Base-by-base conservation (phyloP, 2,329 filamentous ascomycete genomes). In the Colletotrichum cordylinicola region DNA sequence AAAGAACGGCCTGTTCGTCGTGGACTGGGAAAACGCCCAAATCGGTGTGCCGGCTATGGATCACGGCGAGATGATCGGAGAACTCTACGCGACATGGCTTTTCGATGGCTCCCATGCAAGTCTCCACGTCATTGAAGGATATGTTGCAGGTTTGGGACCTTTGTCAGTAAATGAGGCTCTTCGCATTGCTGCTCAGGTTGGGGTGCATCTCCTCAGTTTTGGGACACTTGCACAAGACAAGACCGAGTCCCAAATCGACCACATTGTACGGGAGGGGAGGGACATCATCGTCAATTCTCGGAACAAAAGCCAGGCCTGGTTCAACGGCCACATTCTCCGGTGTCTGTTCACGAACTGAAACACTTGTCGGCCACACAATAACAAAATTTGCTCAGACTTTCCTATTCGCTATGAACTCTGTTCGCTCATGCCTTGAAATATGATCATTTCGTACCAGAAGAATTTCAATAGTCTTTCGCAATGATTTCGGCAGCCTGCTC, bases 401-500 rank as follows among this genome's bases (percentile, higher is more conserved):
- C 43, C 43, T 48, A 21, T 13, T n/a, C n/a, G 18, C 43, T n/a
- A n/a, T 10, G 7, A 13, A 43, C 16, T 8, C n/a, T 43, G 9
- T 6, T 43, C n/a, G 18, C 39, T n/a, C 39, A n/a, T 43, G 39
- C 16, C 18, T 43, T 12, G 39, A 43, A 43, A 18, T n/a, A 43
- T 43, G 9, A 43, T 43, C 10, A 43, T 8, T 18, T 43, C 39
- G 39, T 43, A 43, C 16, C 18, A 43, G 18, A 43, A 10, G 39
- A 43, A 43, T 43, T 48, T n/a, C 2, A 48, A 48, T 48, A 48
- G 9, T 66, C 39, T n/a, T 52, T 66, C 6, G 62, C 62, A 18
- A 92, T 91, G 24, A 88, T 88, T 80, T 91, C 90, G 4, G 90
- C 89, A 4, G 91, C 90, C 83, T 92, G 92, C 82, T 92, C 90